Evolutionary conservation across 352 stramenopile genomes (phyloP).

Genomic region (Globisporangium splendens): DNA sequence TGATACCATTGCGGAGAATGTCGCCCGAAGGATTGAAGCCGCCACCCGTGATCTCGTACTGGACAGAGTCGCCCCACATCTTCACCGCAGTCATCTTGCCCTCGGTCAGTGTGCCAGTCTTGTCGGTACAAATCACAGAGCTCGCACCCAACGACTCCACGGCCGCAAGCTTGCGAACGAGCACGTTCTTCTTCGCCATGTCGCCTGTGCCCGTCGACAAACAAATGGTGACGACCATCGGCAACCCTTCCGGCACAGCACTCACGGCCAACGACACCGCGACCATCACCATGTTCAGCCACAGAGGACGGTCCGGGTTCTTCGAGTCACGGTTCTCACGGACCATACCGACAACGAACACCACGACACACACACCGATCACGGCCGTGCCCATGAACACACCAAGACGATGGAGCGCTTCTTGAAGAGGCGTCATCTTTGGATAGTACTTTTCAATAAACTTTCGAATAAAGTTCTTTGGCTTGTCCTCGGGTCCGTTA

Average conservation of each 20-base stretch:
- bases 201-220: conserved; percentile 62
- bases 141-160: conserved; percentile 86
- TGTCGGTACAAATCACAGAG: conserved; percentile 92
- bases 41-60: conserved; percentile 64
- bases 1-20: conserved; percentile 45
- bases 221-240: conserved; percentile 85
- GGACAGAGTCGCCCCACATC: conserved; percentile 65
- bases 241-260: conserved; percentile 73
- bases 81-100: conserved; percentile 83
- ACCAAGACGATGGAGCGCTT: conserved; percentile 92
- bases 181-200: conserved; percentile 80
- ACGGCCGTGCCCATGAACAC: conserved; percentile 87
- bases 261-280: conserved; percentile 86
- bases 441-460: conserved; percentile 58
- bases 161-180: conserved; percentile 86
- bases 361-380: conserved; percentile 82
- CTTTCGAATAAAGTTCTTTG: conserved; percentile 59
- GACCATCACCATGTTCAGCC: conserved; percentile 93
- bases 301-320: conserved; percentile 75
- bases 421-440: conserved; percentile 88
- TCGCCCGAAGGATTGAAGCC: conserved; percentile 54
- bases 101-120: conserved; percentile 94
- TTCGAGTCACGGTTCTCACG: conserved; percentile 52
- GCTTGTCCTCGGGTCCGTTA: conserved; percentile 31
- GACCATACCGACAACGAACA: conserved; percentile 85